These are phyloP conservation scores for Pelargonium nanum DNA, from an alignment of 345 rosid species.

Conservation along the genomic window DNA sequence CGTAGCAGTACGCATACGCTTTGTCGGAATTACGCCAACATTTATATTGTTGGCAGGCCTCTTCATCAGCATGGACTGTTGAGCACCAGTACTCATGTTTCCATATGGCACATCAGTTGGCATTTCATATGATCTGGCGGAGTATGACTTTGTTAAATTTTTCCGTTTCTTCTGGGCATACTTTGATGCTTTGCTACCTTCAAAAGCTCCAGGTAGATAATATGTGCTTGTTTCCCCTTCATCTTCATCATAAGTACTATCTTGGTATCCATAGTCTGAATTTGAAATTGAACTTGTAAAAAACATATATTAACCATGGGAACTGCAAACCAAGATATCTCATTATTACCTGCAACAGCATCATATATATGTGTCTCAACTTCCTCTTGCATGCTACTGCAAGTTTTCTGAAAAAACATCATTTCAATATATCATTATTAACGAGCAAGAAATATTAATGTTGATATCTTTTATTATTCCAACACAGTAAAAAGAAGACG, in stretches of 20 bases:
- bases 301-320: slow-evolving; percentile 8
- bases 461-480: no score
- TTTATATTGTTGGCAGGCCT: slow-evolving; percentile 51
- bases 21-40: slow-evolving; percentile 70
- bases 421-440: neutral
- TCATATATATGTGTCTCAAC: slow-evolving; percentile 69
- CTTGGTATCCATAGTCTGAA: slow-evolving; percentile 55
- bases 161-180: slow-evolving; percentile 54
- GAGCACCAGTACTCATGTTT: slow-evolving; percentile 33
- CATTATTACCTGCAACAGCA: slow-evolving; percentile 54
- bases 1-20: slow-evolving; percentile 78
- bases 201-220: slow-evolving; percentile 56
- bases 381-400: slow-evolving; percentile 69
- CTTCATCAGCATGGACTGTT: slow-evolving; percentile 43
- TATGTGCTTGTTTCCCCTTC: slow-evolving; percentile 76
- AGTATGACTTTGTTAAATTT: slow-evolving; percentile 36
- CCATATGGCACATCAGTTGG: slow-evolving; percentile 51
- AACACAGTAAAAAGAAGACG: neutral
- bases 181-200: slow-evolving; percentile 44
- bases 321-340: slow-evolving; percentile 3
- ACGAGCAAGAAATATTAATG: neutral
- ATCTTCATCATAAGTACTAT: slow-evolving; percentile 58
- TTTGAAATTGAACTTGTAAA: slow-evolving; percentile 20
- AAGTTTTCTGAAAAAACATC: slow-evolving; percentile 44
- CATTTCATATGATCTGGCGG: slow-evolving; percentile 49